Conservation (phyloP, 2,329 filamentous ascomycete species). For the Tolypocladium tundrense region DNA sequence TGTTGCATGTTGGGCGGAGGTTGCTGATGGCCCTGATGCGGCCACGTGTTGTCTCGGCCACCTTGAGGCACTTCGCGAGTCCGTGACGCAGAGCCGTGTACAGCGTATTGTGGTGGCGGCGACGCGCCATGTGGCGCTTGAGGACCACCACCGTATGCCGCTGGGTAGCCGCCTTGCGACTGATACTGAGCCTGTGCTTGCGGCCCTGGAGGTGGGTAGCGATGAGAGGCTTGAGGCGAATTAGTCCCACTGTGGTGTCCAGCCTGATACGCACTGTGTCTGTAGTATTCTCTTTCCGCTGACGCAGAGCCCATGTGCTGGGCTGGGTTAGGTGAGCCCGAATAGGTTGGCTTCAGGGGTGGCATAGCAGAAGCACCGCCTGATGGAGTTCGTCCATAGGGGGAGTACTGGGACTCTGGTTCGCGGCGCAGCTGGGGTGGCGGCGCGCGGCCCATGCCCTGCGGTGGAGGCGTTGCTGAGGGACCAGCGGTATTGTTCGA, state of each 20-base stretch:
- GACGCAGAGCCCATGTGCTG: slow-evolving; percentile 29
- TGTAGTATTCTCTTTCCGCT: slow-evolving; percentile 40
- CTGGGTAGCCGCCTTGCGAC: slow-evolving; percentile 32
- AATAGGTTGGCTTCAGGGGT: slow-evolving; percentile 41
- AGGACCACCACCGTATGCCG: slow-evolving; percentile 24
- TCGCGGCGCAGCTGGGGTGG: slow-evolving; percentile 38
- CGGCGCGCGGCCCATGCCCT: slow-evolving; percentile 30
- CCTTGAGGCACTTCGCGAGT: slow-evolving; percentile 29
- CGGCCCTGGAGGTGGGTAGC: slow-evolving; percentile 32
- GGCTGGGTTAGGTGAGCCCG: slow-evolving; percentile 36
- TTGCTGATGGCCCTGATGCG: slow-evolving; percentile 16
- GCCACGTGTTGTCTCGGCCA: slow-evolving; percentile 27
- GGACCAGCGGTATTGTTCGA: slow-evolving; percentile 27
- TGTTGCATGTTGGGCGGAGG: slow-evolving; percentile 10
- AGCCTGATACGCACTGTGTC: slow-evolving; percentile 23
- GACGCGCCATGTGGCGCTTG: slow-evolving; percentile 34
- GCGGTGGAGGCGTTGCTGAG: slow-evolving; percentile 40
- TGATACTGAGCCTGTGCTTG: slow-evolving; percentile 29
- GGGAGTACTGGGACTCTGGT: slow-evolving; percentile 34
- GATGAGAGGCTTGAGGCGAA: slow-evolving; percentile 37
- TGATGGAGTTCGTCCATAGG: slow-evolving; percentile 27
- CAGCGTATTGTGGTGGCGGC: slow-evolving; percentile 44
- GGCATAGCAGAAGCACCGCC: slow-evolving; percentile 38
- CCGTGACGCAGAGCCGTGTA: slow-evolving; percentile 33
- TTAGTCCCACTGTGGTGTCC: slow-evolving; percentile 27